Evolutionary conservation across 192 early-diverging fungal genomes (phyloP), one percentile per base, ranked within the genome.

Genomic region (Phycomyces blakesleeanus): DNA sequence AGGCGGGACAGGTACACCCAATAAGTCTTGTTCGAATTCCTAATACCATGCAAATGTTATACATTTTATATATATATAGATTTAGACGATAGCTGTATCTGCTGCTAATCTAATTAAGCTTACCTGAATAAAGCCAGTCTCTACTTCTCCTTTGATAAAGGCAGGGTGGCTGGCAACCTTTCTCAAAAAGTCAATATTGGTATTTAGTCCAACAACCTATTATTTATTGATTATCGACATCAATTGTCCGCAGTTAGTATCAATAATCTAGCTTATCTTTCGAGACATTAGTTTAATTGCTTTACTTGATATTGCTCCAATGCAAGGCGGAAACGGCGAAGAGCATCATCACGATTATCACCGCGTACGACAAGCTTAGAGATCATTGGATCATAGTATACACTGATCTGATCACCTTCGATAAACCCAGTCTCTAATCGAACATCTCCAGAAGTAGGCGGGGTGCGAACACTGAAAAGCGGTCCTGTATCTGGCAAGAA

Each of bases 331-430:
- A 98, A 78, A 18, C 84, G 80, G 6, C 91, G 81, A 59, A 98
- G 75, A 1, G 96, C 96, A 29, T 89, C 92, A 16, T 78, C 80
- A 51, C 96, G 84, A 80, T 96, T 83, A 34, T 79, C 70, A 27
- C 91, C 93, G 22, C 81, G 81, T 26, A 95, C 93, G 57, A 98
- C 86, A 55, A 98, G 79, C 76, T 98, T 98, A 42, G 93, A 90
- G 22, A 98, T 96, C 93, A 93, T 94, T 53, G 92, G 93, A 63
- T 94, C 95, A 66, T 98, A 98, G 73, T 94, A 82, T 1, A 98
- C 93, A 55, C 85, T 90, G 69, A 98, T 90, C 51, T 88, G 80
- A 71, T 98, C 96, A 25, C 96, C 96, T 62, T 92, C 76, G 24
- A 89, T 72, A 44, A 96, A 95, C 50, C 96, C 96, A 3, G 96